phyloP scores from a whole-genome alignment of 164 flowering plant genomes.

The Vitis rupestris region DNA sequence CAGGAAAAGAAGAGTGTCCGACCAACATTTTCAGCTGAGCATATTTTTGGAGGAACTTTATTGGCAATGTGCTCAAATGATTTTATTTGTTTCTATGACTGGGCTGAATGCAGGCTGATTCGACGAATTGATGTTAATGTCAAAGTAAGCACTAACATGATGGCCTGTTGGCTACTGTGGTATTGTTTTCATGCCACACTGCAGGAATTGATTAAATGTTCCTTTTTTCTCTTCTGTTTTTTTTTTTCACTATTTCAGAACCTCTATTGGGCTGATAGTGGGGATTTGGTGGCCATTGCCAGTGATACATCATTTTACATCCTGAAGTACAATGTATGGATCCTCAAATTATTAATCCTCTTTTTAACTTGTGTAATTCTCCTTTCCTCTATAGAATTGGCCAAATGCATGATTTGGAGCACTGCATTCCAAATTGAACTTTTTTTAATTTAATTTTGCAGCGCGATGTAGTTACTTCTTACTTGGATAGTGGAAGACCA shows the following conservation, averaged over 20 bases:
- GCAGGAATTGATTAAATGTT: neutral
- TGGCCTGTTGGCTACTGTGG: neutral
- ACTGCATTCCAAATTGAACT: slow-evolving; percentile 3
- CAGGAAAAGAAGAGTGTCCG: slow-evolving; percentile 95
- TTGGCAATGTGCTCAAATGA: slow-evolving; percentile 97
- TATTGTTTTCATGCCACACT: slow-evolving; percentile 3
- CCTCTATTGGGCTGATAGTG: slow-evolving; percentile 98
- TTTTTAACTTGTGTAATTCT: neutral
- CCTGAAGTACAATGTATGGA: slow-evolving; percentile 88
- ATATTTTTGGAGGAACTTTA: slow-evolving; percentile 81
- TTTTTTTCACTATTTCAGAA: slow-evolving; percentile 47
- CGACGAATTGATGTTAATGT: slow-evolving; percentile 89
- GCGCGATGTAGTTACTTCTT: slow-evolving; percentile 80
- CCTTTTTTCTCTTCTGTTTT: slow-evolving; percentile 1
- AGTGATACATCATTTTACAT: slow-evolving; percentile 92
- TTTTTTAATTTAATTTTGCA: slow-evolving; percentile 34
- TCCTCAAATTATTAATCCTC: neutral
- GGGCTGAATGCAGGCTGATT: slow-evolving; percentile 97
- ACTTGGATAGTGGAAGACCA: slow-evolving; percentile 81
- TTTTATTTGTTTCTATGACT: slow-evolving; percentile 94
- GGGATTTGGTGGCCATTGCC: slow-evolving; percentile 90
- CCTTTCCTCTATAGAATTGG: neutral
- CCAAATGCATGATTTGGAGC: neutral
- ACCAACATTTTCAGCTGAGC: slow-evolving; percentile 94
- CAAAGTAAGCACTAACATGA: slow-evolving; percentile 52